Evolutionary conservation across 2,329 filamentous ascomycete genomes (phyloP), one percentile per base, ranked within the genome.

Genomic region (Calonectria naviculata): DNA sequence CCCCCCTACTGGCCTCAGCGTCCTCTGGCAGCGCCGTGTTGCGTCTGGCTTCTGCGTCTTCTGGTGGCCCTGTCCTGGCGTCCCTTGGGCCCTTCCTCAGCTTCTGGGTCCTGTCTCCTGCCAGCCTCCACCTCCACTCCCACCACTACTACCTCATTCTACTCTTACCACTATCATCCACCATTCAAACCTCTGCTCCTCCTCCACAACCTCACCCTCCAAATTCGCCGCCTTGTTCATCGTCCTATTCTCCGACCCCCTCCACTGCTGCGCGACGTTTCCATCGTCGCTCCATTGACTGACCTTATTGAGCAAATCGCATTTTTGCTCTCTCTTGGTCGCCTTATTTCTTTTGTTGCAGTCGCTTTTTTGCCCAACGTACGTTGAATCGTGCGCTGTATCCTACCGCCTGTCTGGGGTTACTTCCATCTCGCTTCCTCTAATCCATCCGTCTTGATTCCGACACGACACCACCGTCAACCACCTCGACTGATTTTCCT

Each of bases 271-370:
- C 58, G 73, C 70, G 71, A 71, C 63, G 71, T n/a, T 21, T 38
- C 13, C 31, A 64, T 41, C 56, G 63, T 68, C 66, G 73, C 70
- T 68, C 60, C 64, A 78, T 78, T 75, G 74, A 73, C 26, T 26
- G 52, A 60, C 58, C 38, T 47, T 24, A 26, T 54, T 41, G 56
- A 34, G 63, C 26, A 41, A 42, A 36, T 61, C 44, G 31, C 58
- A 46, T 49, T 17, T 17, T 29, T 34, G n/a, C 54, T 60, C 44
- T 24, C 46, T 13, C 24, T 41, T 13, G 8, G 34, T 4, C 26
- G 62, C 36, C 19, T 34, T 42, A 42, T 61, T 31, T 49, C 49
- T 28, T 36, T 52, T 44, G 28, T 68, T 44, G 67, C 65, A 68
- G 67, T 70, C 65, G 64, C 54, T 66, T 65, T 71, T 54, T 54